These are phyloP conservation scores for Apiotrichum domesticum DNA, from an alignment of 1,284 basidiomycete species.

Conservation along the genomic window DNA sequence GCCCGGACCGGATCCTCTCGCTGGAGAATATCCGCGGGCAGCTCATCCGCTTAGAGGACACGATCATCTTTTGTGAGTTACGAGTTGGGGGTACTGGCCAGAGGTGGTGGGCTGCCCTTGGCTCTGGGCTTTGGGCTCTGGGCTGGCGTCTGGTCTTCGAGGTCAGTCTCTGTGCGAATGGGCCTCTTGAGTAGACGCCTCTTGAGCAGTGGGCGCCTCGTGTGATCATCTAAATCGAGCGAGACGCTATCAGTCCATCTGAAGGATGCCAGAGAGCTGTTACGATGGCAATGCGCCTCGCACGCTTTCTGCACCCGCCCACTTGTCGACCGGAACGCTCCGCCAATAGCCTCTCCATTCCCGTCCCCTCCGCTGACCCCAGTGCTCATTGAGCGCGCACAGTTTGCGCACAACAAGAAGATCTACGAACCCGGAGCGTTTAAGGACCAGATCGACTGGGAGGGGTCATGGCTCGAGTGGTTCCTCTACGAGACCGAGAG, in stretches of 20 bases:
- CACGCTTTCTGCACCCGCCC: too few relatives aligned
- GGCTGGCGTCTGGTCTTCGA: too few relatives aligned
- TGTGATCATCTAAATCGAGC: too few relatives aligned
- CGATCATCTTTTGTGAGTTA: constrained; percentile 77
- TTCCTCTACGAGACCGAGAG: constrained; percentile 90
- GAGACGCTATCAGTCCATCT: too few relatives aligned
- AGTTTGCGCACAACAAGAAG: constrained; percentile 88
- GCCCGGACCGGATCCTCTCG: constrained; percentile 68
- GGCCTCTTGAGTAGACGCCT: too few relatives aligned
- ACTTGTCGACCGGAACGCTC: too few relatives aligned
- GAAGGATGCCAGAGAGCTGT: too few relatives aligned
- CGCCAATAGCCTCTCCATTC: too few relatives aligned
- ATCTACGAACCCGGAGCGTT: constrained; percentile 81
- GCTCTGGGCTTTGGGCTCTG: too few relatives aligned
- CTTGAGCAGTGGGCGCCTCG: too few relatives aligned
- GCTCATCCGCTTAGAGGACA: constrained; percentile 88
- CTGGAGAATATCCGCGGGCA: constrained; percentile 80
- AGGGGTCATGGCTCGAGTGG: constrained; percentile 93
- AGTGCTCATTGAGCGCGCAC: constrained; percentile 89
- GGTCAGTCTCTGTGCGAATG: too few relatives aligned
- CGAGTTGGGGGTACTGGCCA: background rate
- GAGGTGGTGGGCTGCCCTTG: background rate
- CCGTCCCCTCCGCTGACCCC: background rate
- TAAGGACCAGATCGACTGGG: constrained; percentile 62
- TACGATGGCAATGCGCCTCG: too few relatives aligned